phyloP scores from a whole-genome alignment of 441 rosid genomes.

The Adansonia rubrostipa region DNA sequence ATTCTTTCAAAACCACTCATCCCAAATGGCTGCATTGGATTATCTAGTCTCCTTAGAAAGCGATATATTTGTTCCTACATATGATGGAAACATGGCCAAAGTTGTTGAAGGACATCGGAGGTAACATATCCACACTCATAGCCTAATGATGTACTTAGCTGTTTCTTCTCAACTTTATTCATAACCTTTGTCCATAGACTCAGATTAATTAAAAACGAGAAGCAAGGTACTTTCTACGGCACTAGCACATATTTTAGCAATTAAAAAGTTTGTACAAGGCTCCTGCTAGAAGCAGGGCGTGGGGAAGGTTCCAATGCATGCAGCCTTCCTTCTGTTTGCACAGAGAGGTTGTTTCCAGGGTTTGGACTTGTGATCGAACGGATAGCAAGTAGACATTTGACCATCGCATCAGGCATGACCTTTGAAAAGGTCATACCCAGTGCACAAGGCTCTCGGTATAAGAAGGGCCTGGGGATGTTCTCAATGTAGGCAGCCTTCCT shows the following conservation, averaged over 20 bases:
- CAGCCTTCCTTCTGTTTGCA: background rate
- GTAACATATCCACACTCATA: constrained; percentile 30
- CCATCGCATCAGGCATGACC: too few relatives aligned
- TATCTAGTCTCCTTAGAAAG: constrained; percentile 71
- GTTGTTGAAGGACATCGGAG: constrained; percentile 85
- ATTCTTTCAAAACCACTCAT: constrained; percentile 69
- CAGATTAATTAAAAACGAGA: background rate
- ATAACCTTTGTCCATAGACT: background rate
- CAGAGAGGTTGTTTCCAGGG: too few relatives aligned
- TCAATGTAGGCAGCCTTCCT: too few relatives aligned
- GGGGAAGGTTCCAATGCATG: background rate
- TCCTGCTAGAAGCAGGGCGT: too few relatives aligned
- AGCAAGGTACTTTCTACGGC: background rate
- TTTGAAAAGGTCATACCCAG: too few relatives aligned
- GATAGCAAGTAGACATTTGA: too few relatives aligned
- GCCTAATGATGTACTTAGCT: background rate
- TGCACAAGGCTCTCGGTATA: too few relatives aligned
- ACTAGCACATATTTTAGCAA: background rate
- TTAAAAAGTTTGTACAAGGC: too few relatives aligned
- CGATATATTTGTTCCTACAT: constrained; percentile 72
- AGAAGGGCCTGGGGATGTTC: too few relatives aligned
- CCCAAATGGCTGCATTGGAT: constrained; percentile 83
- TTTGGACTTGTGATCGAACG: too few relatives aligned
- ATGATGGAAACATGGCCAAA: constrained; percentile 80
- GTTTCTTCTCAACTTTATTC: background rate